These are phyloP conservation scores for Baffinella frigidus DNA, from an alignment of 208 protist genomes.

Conservation along the genomic window DNA sequence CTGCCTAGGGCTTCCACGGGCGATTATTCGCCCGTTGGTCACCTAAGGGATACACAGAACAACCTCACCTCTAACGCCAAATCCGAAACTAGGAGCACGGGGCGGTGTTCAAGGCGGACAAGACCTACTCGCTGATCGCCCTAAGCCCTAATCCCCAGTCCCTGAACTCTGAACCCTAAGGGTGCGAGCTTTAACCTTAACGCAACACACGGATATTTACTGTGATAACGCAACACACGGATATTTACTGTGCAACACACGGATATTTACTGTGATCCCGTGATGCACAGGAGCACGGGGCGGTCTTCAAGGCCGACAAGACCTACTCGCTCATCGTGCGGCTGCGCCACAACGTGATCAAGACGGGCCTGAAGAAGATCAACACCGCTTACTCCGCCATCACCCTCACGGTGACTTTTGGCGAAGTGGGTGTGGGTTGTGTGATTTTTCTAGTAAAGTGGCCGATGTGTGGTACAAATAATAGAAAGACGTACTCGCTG, in stretches of 20 bases:
- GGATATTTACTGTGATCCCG: neutral
- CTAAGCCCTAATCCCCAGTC: no score
- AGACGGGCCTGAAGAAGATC: constrained; percentile 93
- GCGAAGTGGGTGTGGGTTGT: no score
- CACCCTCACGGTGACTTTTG: constrained; percentile 79
- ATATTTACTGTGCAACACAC: neutral
- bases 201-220: no score
- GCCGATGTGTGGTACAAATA: no score
- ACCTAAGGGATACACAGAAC: no score
- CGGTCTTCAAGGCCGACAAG: constrained; percentile 86
- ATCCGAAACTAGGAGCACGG: no score
- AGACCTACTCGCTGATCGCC: constrained; percentile 53
- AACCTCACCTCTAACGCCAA: no score
- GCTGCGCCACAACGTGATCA: constrained; percentile 95
- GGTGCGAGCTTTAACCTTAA: no score
- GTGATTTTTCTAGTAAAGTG: no score
- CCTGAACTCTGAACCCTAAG: no score
- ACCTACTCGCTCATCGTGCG: constrained; percentile 58
- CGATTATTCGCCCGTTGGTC: no score
- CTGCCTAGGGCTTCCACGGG: no score
- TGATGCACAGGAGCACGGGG: constrained; percentile 77
- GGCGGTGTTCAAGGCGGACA: constrained; percentile 86
- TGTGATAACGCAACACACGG: neutral
- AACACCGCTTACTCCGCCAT: constrained; percentile 94
- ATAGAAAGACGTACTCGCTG: constrained; percentile 48